Evolutionary conservation across 164 flowering plant species (phyloP).

Genomic region (Brasenia schreberi): DNA sequence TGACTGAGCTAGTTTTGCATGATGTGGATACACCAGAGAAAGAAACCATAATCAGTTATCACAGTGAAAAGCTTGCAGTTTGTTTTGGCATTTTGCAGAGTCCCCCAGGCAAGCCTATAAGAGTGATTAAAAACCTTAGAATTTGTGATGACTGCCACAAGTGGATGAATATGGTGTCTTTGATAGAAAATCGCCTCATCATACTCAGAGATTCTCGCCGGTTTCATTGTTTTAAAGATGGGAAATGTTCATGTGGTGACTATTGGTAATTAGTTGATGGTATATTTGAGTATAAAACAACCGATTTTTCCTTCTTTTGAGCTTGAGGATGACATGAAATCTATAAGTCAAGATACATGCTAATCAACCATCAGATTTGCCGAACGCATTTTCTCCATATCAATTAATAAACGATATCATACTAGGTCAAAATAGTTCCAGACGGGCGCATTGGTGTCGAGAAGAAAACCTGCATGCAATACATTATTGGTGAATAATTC

Average conservation of each 20-base stretch:
- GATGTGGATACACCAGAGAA: constrained; percentile 19
- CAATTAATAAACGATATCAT: too few species aligned
- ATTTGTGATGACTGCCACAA: constrained; percentile 24
- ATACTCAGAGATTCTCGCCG: constrained; percentile 19
- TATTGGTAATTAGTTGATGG: constrained; percentile 12
- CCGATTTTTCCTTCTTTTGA: too few species aligned
- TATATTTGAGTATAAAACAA: too few species aligned
- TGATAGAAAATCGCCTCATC: constrained; percentile 9
- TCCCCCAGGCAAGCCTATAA: constrained; percentile 10
- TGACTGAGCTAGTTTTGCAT: constrained; percentile 18
- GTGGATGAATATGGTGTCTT: constrained; percentile 21
- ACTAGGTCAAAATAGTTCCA: too few species aligned
- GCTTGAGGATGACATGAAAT: too few species aligned
- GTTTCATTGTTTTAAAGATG: constrained; percentile 19
- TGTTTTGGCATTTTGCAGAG: constrained; percentile 15
- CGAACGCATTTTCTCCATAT: too few species aligned
- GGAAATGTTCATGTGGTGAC: constrained; percentile 24
- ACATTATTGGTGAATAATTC: too few species aligned
- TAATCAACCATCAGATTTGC: too few species aligned
- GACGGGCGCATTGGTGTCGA: too few species aligned
- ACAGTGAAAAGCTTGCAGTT: constrained; percentile 24
- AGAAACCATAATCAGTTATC: constrained; percentile 18
- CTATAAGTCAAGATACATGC: too few species aligned
- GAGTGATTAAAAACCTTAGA: constrained; percentile 24
- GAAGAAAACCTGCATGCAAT: too few species aligned